phyloP scores from a whole-genome alignment of 208 protist genomes.

The Trichomonas vaginalis region DNA sequence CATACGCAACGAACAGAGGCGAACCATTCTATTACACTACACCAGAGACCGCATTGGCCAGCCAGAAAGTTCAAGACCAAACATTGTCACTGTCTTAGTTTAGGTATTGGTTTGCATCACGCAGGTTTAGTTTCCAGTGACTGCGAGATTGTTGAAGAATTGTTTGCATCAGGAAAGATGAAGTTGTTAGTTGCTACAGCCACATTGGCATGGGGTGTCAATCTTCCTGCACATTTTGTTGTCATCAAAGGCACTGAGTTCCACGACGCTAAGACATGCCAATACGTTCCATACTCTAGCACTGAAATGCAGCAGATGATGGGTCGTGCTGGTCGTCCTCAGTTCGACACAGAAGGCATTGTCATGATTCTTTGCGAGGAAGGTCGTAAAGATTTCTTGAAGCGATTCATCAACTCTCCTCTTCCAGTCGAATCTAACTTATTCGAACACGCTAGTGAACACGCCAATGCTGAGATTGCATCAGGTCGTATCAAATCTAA shows the following conservation, averaged over 20 bases:
- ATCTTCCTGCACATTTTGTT: slow-evolving; percentile 97
- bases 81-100: slow-evolving; percentile 69
- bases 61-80: slow-evolving; percentile 19
- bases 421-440: slow-evolving; percentile 96
- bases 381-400: slow-evolving; percentile 95
- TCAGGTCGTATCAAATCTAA: slow-evolving; percentile 34
- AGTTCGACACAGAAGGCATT: slow-evolving; percentile 33
- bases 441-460: slow-evolving; percentile 73
- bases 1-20: background rate
- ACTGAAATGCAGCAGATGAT: slow-evolving; percentile 99
- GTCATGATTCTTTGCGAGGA: slow-evolving; percentile 86
- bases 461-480: slow-evolving; percentile 96
- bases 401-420: slow-evolving; percentile 62
- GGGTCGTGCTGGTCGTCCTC: slow-evolving; percentile 86
- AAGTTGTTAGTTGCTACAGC: slow-evolving; percentile 82
- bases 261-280: slow-evolving; percentile 80
- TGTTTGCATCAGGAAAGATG: background rate
- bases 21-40: background rate
- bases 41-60: background rate
- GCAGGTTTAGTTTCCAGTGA: slow-evolving; percentile 64
- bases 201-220: slow-evolving; percentile 99
- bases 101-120: slow-evolving; percentile 98
- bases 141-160: slow-evolving; percentile 44
- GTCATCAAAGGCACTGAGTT: slow-evolving; percentile 99
- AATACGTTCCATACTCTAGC: slow-evolving; percentile 94